These are phyloP conservation scores for Xerocomus spinulosus DNA, from an alignment of 768 basidiomycete species.

Conservation along the genomic window DNA sequence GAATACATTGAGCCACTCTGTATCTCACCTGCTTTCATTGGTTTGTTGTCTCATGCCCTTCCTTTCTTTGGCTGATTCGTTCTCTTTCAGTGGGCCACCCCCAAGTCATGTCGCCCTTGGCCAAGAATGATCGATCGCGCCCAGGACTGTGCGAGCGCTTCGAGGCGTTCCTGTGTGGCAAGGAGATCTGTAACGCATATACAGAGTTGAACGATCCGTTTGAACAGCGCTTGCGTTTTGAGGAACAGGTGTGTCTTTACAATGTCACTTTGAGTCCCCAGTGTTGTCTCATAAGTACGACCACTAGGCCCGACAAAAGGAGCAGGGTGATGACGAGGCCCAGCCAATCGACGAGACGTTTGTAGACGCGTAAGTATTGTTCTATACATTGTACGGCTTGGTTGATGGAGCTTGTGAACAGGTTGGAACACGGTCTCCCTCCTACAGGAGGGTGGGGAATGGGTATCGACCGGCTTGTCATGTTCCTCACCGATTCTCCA, in stretches of 20 bases:
- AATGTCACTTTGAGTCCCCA: no score
- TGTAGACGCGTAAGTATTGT: constrained; percentile 86
- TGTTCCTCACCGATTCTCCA: constrained; percentile 97
- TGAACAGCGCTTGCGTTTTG: constrained; percentile 91
- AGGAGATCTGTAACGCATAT: constrained; percentile 98
- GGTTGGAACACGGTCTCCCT: constrained; percentile 94
- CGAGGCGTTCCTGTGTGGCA: constrained; percentile 96
- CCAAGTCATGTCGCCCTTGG: constrained; percentile 98
- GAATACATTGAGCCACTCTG: constrained; percentile 98
- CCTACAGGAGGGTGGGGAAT: constrained; percentile 98
- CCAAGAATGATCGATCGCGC: constrained; percentile 97
- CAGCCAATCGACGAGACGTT: constrained; percentile 97
- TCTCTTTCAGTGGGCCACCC: constrained; percentile 79
- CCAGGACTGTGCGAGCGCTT: constrained; percentile 98
- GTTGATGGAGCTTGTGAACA: constrained; percentile 26
- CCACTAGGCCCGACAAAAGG: constrained; percentile 78
- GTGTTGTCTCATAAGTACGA: neutral
- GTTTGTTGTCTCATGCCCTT: constrained; percentile 34
- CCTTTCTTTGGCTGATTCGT: neutral
- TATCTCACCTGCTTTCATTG: constrained; percentile 94
- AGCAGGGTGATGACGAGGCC: constrained; percentile 95
- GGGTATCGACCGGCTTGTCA: constrained; percentile 93
- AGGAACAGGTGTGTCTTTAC: constrained; percentile 67
- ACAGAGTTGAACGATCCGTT: constrained; percentile 99
- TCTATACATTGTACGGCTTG: neutral